phyloP scores from a whole-genome alignment of 768 basidiomycete genomes.

The Lentinula guzmanii region DNA sequence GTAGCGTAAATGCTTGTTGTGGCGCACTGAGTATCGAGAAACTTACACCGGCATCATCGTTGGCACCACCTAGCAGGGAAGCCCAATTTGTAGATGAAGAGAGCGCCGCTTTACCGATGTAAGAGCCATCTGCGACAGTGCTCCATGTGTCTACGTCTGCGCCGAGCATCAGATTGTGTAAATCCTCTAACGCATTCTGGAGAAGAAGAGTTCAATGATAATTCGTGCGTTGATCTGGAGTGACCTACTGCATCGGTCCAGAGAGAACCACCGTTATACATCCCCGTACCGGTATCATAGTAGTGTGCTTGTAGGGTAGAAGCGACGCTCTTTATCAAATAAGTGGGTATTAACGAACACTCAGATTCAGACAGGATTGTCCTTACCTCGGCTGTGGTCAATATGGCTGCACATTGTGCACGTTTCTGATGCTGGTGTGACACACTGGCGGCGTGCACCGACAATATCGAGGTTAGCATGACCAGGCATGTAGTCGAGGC shows the following conservation, averaged over 20 bases:
- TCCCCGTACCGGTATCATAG: conserved; percentile 32
- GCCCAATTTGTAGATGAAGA: conserved; percentile 36
- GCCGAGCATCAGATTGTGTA: conserved; percentile 54
- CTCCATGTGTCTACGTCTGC: conserved; percentile 33
- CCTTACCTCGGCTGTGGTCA: conserved; percentile 11
- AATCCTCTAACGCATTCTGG: conserved; percentile 51
- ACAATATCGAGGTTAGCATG: conserved; percentile 4
- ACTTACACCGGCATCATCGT: conserved; percentile 48
- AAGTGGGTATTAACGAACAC: neutral
- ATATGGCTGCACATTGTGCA: conserved; percentile 12
- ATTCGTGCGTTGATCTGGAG: neutral
- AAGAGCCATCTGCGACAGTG: conserved; percentile 34
- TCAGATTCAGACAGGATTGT: neutral
- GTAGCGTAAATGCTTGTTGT: neutral
- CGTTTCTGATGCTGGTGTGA: conserved; percentile 10
- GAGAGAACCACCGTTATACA: conserved; percentile 42
- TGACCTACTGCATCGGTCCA: conserved; percentile 51
- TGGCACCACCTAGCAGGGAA: conserved; percentile 36
- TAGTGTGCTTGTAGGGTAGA: conserved; percentile 21
- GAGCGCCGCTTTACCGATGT: conserved; percentile 37
- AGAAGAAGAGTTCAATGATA: neutral
- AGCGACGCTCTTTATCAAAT: conserved; percentile 2
- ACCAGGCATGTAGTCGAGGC: neutral
- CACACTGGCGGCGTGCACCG: conserved; percentile 2
- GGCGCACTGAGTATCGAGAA: neutral